A percentile compares a stretch with the other conserved stretches of the same genome.
phyloP scores from a whole-genome alignment of 2,329 filamentous ascomycete genomes.

The Fusarium metavorans region DNA sequence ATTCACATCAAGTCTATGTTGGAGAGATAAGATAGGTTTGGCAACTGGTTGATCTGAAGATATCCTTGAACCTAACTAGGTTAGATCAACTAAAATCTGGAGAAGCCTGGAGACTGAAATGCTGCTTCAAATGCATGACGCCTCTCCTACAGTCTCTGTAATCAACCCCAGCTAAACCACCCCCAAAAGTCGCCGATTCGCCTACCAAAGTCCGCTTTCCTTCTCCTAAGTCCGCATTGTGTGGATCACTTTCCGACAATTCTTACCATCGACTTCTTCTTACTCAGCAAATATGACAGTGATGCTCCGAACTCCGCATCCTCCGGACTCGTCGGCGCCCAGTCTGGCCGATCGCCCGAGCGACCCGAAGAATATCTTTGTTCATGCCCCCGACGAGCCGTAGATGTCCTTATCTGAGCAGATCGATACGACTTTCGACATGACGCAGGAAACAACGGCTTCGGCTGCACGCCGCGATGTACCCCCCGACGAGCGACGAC shows the following conservation, averaged over 20 bases:
- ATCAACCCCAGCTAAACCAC: neutral
- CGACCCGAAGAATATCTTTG: conserved; percentile 11
- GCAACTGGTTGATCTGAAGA: neutral
- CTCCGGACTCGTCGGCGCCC: neutral
- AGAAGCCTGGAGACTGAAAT: neutral
- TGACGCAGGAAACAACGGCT: neutral
- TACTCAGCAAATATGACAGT: conserved; percentile 26
- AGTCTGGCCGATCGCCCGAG: conserved; percentile 25
- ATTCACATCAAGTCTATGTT: neutral
- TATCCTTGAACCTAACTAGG: neutral
- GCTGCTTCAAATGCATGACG: neutral
- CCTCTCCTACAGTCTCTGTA: neutral
- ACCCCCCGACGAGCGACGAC: neutral
- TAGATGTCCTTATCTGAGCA: neutral
- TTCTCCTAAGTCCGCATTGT: neutral
- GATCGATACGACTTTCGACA: neutral
- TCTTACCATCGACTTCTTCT: conserved; percentile 2
- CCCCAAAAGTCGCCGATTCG: conserved; percentile 14
- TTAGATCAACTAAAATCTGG: neutral
- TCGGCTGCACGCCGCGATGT: neutral
- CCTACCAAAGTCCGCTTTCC: conserved; percentile 19
- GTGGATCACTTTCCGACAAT: neutral
- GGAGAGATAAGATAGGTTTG: neutral
- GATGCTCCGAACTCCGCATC: conserved; percentile 18
- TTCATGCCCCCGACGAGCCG: neutral